Base-by-base conservation (phyloP, 345 rosid species). In the Schrenkiella parvula region DNA sequence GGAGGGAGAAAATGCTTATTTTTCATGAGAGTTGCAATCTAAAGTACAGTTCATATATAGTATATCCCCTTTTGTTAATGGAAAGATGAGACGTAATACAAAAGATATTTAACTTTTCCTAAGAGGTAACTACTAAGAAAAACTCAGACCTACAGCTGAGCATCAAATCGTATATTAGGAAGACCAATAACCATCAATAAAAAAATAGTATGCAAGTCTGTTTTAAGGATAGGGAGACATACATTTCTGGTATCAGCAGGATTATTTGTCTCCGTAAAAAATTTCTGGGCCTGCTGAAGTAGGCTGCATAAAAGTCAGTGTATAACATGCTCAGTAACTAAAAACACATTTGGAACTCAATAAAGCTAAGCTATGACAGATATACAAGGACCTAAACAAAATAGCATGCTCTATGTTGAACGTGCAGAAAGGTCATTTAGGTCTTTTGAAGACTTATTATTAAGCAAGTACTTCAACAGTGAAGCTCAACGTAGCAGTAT, bases 241-340 rank as follows among this genome's bases (percentile, higher is more conserved):
- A 91, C 96, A 82, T 84, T 81, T 83, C 88, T 84, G 50, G 93
- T 76, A 79, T 87, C 87, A 61, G 65, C 23, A n/a, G 85, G 76
- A 11, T 85, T 86, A 76, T 82, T 89, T 57, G 80, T 61, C 80
- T 84, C 91, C 77, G 54, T 75, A 69, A 81, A 85, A 80, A 73
- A 85, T 47, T 84, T 88, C 64, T 87, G 93, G 4, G 77, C 85
- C 78, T 86, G 96, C 69, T 88, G 95, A 77, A 89, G 82, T 69
- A 91, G 67, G 80, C 96, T 95, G 88, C 75, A 76, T 64, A 52
- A 39, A 75, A 25, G 19, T 42, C 19, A 60, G n/a, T 52, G 46
- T 28, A 53, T 26, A 43, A 32, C 47, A 75, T 43, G 73, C 54
- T 67, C 68, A 59, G 62, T 39, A 41, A 53, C 32, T 39, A 59